phyloP scores from a whole-genome alignment of 2,329 filamentous ascomycete species.

The Chaetothyriales sp. region DNA sequence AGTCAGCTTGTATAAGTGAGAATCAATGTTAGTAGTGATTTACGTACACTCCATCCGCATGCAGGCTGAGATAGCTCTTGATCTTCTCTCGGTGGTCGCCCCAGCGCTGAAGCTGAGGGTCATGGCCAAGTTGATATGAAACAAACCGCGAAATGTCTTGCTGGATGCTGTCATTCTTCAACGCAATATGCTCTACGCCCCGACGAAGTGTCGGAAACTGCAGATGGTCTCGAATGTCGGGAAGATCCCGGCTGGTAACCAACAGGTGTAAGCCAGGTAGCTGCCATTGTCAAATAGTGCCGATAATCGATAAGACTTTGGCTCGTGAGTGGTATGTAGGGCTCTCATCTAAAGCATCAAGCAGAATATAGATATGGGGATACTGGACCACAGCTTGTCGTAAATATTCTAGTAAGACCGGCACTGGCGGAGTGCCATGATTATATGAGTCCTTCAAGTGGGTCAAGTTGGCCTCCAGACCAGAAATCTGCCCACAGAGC shows the following conservation, averaged over 20 bases:
- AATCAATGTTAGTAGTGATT: neutral
- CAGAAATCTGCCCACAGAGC: constrained; percentile 11
- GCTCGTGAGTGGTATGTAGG: constrained; percentile 5
- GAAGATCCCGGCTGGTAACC: constrained; percentile 13
- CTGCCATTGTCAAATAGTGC: constrained; percentile 8
- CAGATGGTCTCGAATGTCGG: constrained; percentile 11
- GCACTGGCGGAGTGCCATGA: constrained; percentile 7
- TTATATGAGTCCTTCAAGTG: constrained; percentile 7
- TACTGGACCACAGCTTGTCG: constrained; percentile 6
- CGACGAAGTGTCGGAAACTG: neutral
- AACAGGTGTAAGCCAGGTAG: constrained; percentile 12
- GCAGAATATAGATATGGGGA: constrained; percentile 12
- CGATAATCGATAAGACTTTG: constrained; percentile 5
- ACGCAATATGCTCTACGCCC: neutral
- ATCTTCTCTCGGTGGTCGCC: constrained; percentile 5
- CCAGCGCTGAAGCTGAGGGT: constrained; percentile 3
- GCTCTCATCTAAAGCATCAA: constrained; percentile 18
- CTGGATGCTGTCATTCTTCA: constrained; percentile 6
- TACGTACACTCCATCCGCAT: constrained; percentile 11
- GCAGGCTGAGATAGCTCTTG: constrained; percentile 7
- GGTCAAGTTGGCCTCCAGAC: constrained; percentile 10
- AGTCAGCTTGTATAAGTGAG: constrained; percentile 2
- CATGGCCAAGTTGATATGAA: constrained; percentile 4
- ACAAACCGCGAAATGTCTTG: constrained; percentile 7
- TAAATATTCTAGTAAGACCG: constrained; percentile 9